Conservation (phyloP, 768 basidiomycete species). For the Nidularia pulvinata region DNA sequence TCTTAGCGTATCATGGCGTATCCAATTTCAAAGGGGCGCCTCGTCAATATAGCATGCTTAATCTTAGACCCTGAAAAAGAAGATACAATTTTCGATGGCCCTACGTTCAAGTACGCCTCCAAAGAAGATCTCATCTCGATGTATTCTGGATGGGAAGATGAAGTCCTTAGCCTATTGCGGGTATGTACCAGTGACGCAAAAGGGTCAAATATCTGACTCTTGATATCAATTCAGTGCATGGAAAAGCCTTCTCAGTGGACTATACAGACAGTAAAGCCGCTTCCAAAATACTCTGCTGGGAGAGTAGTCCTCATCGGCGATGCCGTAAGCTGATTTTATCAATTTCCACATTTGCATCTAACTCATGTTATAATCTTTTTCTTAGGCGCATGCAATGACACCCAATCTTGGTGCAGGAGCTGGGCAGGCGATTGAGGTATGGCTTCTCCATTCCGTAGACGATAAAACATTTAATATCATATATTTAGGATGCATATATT, state of each 20-base stretch:
- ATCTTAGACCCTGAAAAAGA: not conserved
- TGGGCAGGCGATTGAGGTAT: slow-evolving; percentile 22
- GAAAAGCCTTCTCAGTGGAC: not conserved
- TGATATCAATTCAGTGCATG: not conserved
- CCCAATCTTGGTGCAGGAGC: slow-evolving; percentile 20
- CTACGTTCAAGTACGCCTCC: not conserved
- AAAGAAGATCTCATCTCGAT: not conserved
- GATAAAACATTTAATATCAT: not conserved
- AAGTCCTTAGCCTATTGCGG: not conserved
- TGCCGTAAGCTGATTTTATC: not conserved
- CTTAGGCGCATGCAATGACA: slow-evolving; percentile 22
- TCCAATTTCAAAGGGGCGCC: not conserved
- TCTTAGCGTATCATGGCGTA: not conserved
- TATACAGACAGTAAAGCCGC: not conserved
- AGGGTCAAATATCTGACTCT: not conserved
- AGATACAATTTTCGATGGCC: not conserved
- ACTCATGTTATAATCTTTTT: not conserved
- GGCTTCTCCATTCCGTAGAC: slow-evolving; percentile 3
- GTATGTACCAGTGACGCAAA: not conserved
- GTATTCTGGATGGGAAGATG: not conserved
- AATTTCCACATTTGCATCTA: not conserved
- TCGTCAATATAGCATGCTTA: not conserved
- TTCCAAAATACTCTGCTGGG: not conserved
- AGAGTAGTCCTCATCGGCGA: not conserved
- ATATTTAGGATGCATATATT: slow-evolving; percentile 38